Percentiles rank a stretch among this genome's conserved stretches.
These are phyloP conservation scores for Rubia yunnanensis DNA, from an alignment of 257 asterid species.

Conservation along the genomic window DNA sequence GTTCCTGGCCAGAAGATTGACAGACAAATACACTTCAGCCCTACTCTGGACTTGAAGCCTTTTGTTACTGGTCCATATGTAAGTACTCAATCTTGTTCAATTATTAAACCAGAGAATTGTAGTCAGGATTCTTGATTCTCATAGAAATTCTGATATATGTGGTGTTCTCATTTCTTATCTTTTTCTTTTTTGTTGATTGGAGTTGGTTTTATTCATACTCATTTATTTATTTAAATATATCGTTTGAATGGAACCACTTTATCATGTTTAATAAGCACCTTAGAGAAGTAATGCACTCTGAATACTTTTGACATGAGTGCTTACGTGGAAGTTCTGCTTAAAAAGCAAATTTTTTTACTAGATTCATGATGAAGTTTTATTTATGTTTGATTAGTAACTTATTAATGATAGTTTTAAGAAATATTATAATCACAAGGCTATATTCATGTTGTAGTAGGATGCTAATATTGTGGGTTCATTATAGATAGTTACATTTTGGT, in stretches of 20 bases:
- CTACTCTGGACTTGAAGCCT: conserved; percentile 74
- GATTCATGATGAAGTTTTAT: not conserved
- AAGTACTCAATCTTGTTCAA: conserved; percentile 24
- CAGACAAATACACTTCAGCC: conserved; percentile 49
- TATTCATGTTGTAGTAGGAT: not conserved
- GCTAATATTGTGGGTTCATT: not conserved
- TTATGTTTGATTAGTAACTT: too few species aligned
- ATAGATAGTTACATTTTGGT: not conserved
- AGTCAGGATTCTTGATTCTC: too few species aligned
- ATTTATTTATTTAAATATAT: not conserved
- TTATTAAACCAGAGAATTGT: too few species aligned
- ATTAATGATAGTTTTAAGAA: too few species aligned
- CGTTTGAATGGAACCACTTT: not conserved
- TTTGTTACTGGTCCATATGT: conserved; percentile 79
- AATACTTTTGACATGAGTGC: not conserved
- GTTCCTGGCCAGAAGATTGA: conserved; percentile 62
- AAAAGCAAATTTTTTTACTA: not conserved
- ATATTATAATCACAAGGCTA: not conserved
- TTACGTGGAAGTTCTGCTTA: too few species aligned
- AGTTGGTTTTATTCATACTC: not conserved
- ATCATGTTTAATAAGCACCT: not conserved
- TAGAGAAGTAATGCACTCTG: not conserved
- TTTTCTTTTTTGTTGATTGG: not conserved
- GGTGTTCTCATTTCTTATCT: not conserved
- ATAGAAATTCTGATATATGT: not conserved